phyloP scores from a whole-genome alignment of 306 rosid genomes.

The Quercus gilva region DNA sequence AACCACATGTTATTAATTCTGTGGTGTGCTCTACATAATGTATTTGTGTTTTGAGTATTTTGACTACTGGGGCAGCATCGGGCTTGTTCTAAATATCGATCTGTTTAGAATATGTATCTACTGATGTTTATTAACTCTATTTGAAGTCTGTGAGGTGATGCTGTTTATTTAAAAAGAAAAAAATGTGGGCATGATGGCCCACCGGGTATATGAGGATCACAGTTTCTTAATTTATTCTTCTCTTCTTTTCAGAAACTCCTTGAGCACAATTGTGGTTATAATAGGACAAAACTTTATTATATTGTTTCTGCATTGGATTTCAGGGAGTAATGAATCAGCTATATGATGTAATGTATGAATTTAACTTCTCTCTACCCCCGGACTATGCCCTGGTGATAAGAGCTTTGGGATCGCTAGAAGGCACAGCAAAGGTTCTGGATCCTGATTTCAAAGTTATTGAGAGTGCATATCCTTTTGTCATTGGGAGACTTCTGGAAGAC shows the following conservation, averaged over 20 bases:
- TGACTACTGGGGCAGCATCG: neutral
- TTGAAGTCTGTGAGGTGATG: neutral
- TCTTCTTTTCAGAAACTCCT: slow-evolving; percentile 7
- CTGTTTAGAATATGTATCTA: neutral
- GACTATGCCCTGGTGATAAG: slow-evolving; percentile 95
- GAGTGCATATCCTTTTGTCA: slow-evolving; percentile 92
- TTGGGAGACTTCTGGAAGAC: slow-evolving; percentile 90
- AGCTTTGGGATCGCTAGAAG: slow-evolving; percentile 93
- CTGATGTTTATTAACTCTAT: neutral
- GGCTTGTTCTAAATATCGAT: neutral
- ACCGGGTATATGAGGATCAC: neutral
- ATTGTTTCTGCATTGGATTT: slow-evolving; percentile 39
- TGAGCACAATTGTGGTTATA: neutral
- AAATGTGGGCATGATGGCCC: neutral
- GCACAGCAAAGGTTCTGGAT: slow-evolving; percentile 94
- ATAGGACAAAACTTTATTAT: slow-evolving; percentile 1
- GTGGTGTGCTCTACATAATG: neutral
- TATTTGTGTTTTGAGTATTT: neutral
- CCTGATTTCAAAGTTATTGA: slow-evolving; percentile 87
- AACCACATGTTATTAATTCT: neutral
- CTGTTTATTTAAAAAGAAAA: too few relatives aligned
- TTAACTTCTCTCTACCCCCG: slow-evolving; percentile 90
- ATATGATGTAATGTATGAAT: slow-evolving; percentile 80
- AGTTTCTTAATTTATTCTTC: neutral
- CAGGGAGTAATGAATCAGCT: slow-evolving; percentile 94